Evolutionary conservation across 495 filamentous ascomycete genomes (phyloP), one percentile per base, ranked within the genome.

Genomic region (Xylaria palmicola): DNA sequence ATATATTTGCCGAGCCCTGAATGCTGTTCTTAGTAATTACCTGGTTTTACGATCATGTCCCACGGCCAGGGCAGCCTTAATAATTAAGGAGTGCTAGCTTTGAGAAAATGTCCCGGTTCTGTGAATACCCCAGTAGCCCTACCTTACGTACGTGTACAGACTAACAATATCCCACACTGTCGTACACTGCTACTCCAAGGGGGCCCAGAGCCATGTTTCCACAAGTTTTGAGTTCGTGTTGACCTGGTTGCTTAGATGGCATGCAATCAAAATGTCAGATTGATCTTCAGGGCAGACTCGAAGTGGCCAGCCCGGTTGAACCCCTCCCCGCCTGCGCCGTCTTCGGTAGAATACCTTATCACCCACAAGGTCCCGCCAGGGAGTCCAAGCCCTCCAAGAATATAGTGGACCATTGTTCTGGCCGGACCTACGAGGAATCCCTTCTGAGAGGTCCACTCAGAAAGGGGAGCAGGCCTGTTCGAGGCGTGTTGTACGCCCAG

Each of bases 141-240:
- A 56, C 40, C 6, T 22, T 45, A 34, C 30, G n/a, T 12, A 9
- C 26, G n/a, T 44, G 39, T 51, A 40, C 56, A 40, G 41, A 6
- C 32, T 59, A 7, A 17, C 30, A 39, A 48, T 37, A 40, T 41
- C 13, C 26, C 15, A 44, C 39, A 43, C n/a, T 32, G 26, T 17
- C 24, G 30, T 26, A 56, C 7, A 24, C 22, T 32, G 15, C 17
- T 32, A 17, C 17, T 27, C 39, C 24, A n/a, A 41, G 36, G 22
- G 34, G 56, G 36, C 47, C 57, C 57, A 60, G 47, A 30, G 47
- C 57, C 57, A 52, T 52, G 48, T 52, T 52, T 50, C 50, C 10
- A 13, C n/a, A 13, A 6, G 24, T 49, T 59, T 41, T 19, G 10
- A 40, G 45, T 26, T 50, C 41, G 34, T 50, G 43, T 15, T 27